Percentiles rank a stretch among this genome's conserved stretches.
These are phyloP conservation scores for Colletotrichum godetiae DNA, from an alignment of 2,329 filamentous ascomycete genomes.

Conservation along the genomic window DNA sequence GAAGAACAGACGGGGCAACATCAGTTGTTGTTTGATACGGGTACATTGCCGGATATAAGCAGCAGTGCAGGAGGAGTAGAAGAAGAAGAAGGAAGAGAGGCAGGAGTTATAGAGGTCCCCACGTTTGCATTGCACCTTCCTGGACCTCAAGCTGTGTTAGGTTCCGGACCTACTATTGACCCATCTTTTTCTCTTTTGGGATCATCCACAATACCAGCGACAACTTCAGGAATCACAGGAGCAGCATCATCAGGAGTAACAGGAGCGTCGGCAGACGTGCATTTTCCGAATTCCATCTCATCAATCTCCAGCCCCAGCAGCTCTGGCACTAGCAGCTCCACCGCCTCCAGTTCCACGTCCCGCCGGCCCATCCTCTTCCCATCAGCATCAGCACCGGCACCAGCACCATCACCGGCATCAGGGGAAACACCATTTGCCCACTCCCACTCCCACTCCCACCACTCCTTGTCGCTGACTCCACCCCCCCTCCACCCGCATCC, in stretches of 20 bases:
- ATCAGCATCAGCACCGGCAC: neutral
- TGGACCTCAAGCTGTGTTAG: neutral
- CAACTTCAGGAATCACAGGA: neutral
- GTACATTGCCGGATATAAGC: neutral
- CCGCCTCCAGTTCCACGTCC: neutral
- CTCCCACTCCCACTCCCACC: neutral
- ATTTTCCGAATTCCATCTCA: constrained; percentile 18
- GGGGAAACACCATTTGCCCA: constrained; percentile 1
- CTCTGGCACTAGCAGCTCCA: neutral
- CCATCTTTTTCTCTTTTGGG: constrained; percentile 9
- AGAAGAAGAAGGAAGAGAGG: neutral
- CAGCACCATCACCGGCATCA: neutral
- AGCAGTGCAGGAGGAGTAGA: neutral
- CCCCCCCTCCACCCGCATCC: constrained; percentile 23
- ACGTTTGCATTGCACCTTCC: neutral
- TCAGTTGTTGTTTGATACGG: neutral
- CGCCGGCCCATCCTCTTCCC: neutral
- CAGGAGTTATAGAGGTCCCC: neutral
- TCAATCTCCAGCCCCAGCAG: constrained; percentile 7
- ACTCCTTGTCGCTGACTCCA: neutral
- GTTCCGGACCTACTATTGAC: neutral
- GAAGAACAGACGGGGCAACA: neutral
- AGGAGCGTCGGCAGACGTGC: constrained; percentile 8
- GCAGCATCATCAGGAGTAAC: neutral
- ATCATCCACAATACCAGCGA: neutral